A percentile compares a stretch with the other conserved stretches of the same genome.
Evolutionary conservation across 352 stramenopile species (phyloP).

Genomic region (Nothophytophthora sp.): DNA sequence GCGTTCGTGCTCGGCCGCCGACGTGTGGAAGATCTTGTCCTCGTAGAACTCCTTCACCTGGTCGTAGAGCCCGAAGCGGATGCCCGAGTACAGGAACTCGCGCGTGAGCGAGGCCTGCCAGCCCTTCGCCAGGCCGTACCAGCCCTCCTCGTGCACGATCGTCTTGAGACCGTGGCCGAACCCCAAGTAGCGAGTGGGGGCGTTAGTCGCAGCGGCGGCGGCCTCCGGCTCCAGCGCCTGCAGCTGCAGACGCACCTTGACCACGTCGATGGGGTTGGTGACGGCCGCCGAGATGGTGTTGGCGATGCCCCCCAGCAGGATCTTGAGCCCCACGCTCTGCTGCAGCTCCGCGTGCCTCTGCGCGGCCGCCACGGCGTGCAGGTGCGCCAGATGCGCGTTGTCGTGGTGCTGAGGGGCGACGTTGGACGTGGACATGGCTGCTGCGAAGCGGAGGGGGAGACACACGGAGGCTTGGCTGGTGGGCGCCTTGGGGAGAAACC

Average conservation of each 20-base stretch:
- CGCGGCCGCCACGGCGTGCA: constrained; percentile 21
- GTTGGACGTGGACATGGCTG: constrained; percentile 30
- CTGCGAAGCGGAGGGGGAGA: not conserved
- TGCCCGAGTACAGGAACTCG: constrained; percentile 75
- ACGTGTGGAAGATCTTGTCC: constrained; percentile 45
- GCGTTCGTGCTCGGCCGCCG: constrained; percentile 23
- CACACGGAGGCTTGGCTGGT: not conserved
- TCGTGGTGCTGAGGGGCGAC: constrained; percentile 28
- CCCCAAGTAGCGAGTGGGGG: constrained; percentile 49
- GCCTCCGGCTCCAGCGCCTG: constrained; percentile 36
- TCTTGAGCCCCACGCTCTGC: constrained; percentile 60
- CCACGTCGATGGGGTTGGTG: constrained; percentile 68
- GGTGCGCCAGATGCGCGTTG: constrained; percentile 24
- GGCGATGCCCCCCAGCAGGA: constrained; percentile 58
- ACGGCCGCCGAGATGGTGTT: constrained; percentile 55
- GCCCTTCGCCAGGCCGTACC: constrained; percentile 56
- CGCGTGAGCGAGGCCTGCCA: constrained; percentile 63
- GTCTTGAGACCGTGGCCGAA: constrained; percentile 57
- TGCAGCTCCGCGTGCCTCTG: constrained; percentile 49
- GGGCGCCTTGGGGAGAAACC: constrained; percentile 7
- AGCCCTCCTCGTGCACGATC: constrained; percentile 63
- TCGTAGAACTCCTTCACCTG: constrained; percentile 75
- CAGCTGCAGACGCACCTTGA: constrained; percentile 72
- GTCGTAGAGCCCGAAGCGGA: constrained; percentile 83
- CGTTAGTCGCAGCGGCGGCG: constrained; percentile 32